A percentile compares a stretch with the other conserved stretches of the same genome.
These are phyloP conservation scores for Leccinum pellstonianum DNA, from an alignment of 768 basidiomycete species.

Conservation along the genomic window DNA sequence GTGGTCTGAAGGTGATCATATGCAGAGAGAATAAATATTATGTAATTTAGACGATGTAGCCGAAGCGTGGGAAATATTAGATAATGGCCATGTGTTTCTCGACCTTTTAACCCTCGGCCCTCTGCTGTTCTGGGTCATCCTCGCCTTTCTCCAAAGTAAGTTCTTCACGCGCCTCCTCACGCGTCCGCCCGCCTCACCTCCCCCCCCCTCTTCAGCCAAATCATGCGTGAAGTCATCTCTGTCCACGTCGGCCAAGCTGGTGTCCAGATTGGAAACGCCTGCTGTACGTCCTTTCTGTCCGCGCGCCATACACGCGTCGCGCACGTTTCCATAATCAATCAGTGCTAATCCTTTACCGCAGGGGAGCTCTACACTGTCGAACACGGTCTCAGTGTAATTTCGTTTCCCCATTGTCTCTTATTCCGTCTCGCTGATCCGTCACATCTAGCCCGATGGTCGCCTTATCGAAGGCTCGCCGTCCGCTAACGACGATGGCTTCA, in stretches of 20 bases:
- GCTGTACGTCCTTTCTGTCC: conserved; percentile 64
- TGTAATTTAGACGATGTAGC: conserved; percentile 9
- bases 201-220: conserved; percentile 19
- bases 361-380: conserved; percentile 99
- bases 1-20: conserved; percentile 95
- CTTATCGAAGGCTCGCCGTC: conserved; percentile 75
- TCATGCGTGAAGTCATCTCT: conserved; percentile 96
- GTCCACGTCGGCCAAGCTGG: conserved; percentile 99
- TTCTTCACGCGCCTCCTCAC: conserved; percentile 28
- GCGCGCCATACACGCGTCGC: conserved; percentile 16
- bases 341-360: conserved; percentile 36
- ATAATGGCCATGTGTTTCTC: conserved; percentile 35
- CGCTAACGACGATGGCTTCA: conserved; percentile 86
- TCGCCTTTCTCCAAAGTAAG: conserved; percentile 31
- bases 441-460: conserved; percentile 88
- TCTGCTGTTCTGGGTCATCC: conserved; percentile 31
- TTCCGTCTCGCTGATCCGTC: conserved; percentile 20
- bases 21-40: neutral
- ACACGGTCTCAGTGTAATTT: conserved; percentile 87
- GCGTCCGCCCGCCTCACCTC: conserved; percentile 18
- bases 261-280: conserved; percentile 97
- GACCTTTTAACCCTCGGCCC: conserved; percentile 42
- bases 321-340: conserved; percentile 1
- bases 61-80: conserved; percentile 32
- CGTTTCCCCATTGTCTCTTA: conserved; percentile 1